These are phyloP conservation scores for Dendrobium nobile DNA, from an alignment of 106 monocot species.

Conservation along the genomic window DNA sequence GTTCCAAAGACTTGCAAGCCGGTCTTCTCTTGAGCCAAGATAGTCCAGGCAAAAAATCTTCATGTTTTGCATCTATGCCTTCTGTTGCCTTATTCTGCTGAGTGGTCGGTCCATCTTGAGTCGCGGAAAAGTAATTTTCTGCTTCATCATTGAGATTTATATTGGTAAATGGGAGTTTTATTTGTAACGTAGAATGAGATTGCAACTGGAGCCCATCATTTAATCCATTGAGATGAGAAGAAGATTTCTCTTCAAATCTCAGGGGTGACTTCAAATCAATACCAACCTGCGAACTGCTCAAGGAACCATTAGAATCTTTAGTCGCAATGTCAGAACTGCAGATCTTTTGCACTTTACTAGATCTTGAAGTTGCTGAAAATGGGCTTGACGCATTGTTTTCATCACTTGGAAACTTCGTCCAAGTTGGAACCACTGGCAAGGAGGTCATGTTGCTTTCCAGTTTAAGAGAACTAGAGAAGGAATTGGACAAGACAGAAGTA, in stretches of 20 bases:
- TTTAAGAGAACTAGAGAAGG: conserved; percentile 13
- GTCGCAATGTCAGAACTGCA: background rate
- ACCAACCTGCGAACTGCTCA: background rate
- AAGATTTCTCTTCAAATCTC: background rate
- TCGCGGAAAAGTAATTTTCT: background rate
- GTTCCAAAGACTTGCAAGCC: background rate
- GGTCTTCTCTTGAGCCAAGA: too few relatives aligned
- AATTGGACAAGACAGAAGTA: conserved; percentile 1
- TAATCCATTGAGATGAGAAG: conserved; percentile 11
- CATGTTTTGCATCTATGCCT: background rate
- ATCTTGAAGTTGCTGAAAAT: background rate
- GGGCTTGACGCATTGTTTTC: background rate
- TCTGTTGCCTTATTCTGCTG: conserved; percentile 1
- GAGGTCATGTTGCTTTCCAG: conserved; percentile 9
- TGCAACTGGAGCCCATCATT: conserved; percentile 1
- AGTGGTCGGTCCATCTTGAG: conserved; percentile 5
- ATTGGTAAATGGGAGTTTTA: background rate
- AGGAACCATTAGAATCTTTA: background rate
- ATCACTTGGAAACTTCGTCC: conserved; percentile 10
- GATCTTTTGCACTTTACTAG: background rate
- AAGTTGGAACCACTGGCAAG: conserved; percentile 10
- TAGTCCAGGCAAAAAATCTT: background rate
- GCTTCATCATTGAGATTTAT: conserved; percentile 5
- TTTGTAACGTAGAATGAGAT: conserved; percentile 4
- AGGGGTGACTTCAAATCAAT: background rate